Percentiles rank a stretch among this genome's conserved stretches.
Evolutionary conservation across 2,329 filamentous ascomycete species (phyloP).

Genomic region (Orbilia oligospora): DNA sequence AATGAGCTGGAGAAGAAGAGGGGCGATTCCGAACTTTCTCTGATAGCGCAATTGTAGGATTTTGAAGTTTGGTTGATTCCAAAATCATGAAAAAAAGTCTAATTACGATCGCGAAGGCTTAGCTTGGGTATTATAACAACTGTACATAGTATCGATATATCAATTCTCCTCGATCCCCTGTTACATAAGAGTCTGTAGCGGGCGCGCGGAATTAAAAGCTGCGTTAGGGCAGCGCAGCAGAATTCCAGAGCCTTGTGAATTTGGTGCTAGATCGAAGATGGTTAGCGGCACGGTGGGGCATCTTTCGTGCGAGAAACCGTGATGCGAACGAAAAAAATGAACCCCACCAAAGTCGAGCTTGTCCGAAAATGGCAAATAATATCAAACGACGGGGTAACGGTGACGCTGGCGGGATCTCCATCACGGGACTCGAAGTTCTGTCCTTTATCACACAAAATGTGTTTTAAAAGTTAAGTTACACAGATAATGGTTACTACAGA

Average conservation of each 20-base stretch:
- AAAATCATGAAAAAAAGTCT: background rate
- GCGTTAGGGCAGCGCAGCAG: background rate
- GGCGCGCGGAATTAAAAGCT: constrained; percentile 8
- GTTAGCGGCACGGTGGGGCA: constrained; percentile 9
- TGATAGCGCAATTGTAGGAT: background rate
- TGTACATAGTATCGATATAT: no score
- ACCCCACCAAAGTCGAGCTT: constrained; percentile 6
- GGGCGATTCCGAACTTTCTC: background rate
- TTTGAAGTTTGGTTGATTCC: background rate
- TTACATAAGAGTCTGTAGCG: no score
- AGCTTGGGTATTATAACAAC: no score
- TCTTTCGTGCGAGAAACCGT: constrained; percentile 1
- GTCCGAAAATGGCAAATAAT: background rate
- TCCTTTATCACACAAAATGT: background rate
- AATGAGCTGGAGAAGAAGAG: background rate
- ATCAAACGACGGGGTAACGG: background rate
- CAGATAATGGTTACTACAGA: background rate
- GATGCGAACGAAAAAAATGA: background rate
- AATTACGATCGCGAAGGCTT: no score
- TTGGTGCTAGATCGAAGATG: background rate
- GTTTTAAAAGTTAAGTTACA: background rate
- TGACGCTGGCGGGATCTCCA: no score
- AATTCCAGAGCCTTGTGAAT: background rate
- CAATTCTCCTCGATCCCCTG: no score
- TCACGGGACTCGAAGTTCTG: background rate